A percentile compares a stretch with the other conserved stretches of the same genome.
These are phyloP conservation scores for Fusarium tricinctum DNA, from an alignment of 2,329 filamentous ascomycete species.

Conservation along the genomic window DNA sequence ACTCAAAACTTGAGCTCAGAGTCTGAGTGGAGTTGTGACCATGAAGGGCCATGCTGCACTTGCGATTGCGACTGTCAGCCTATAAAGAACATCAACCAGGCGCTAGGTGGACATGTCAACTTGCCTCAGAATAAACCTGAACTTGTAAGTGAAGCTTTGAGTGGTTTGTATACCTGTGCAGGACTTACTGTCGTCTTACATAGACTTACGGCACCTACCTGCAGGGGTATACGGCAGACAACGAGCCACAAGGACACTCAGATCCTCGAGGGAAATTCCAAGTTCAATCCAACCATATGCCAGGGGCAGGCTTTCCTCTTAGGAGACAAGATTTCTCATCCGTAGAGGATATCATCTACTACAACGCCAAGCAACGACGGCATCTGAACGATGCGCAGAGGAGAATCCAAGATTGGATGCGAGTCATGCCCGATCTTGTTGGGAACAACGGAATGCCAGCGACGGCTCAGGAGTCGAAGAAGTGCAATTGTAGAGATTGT, in stretches of 20 bases:
- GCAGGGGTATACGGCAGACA: background rate
- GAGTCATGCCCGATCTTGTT: constrained; percentile 27
- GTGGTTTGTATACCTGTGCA: no score
- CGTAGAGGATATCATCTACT: constrained; percentile 29
- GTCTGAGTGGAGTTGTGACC: constrained; percentile 24
- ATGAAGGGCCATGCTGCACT: constrained; percentile 14
- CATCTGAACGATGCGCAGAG: constrained; percentile 28
- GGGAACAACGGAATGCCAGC: background rate
- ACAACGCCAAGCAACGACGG: constrained; percentile 22
- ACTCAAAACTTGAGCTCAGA: constrained; percentile 5
- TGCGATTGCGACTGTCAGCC: constrained; percentile 23
- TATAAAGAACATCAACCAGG: background rate
- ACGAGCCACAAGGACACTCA: background rate
- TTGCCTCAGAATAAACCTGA: background rate
- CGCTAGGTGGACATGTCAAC: background rate
- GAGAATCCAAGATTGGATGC: constrained; percentile 34
- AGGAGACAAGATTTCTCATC: background rate
- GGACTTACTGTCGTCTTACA: background rate
- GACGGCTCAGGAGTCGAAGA: background rate
- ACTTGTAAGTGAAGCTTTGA: constrained; percentile 6
- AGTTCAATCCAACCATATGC: background rate
- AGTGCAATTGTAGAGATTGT: background rate
- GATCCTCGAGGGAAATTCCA: background rate
- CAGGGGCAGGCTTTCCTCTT: background rate
- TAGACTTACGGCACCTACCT: constrained; percentile 10